A percentile compares a stretch with the other conserved stretches of the same genome.
phyloP scores from a whole-genome alignment of 176 grass and related monocot species.

The Aechmea fasciata region DNA sequence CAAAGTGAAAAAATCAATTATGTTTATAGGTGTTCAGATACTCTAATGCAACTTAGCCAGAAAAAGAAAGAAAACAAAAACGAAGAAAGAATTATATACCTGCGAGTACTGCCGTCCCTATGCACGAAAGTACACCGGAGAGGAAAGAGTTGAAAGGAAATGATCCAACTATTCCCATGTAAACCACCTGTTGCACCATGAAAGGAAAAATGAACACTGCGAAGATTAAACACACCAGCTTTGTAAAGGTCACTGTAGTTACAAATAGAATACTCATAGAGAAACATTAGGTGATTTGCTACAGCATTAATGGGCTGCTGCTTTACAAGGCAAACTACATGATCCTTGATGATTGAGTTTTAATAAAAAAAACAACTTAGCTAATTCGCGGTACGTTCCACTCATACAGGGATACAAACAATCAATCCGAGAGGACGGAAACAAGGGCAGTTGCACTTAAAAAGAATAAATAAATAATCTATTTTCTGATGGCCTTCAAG shows the following conservation, averaged over 20 bases:
- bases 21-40: too few relatives aligned
- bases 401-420: too few relatives aligned
- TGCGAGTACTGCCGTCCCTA: constrained; percentile 76
- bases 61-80: not conserved
- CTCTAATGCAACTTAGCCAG: too few relatives aligned
- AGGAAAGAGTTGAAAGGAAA: constrained; percentile 90
- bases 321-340: not conserved
- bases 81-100: constrained; percentile 27
- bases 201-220: not conserved
- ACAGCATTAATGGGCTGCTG: not conserved
- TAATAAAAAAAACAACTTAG: not conserved
- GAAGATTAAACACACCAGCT: not conserved
- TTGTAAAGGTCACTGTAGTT: too few relatives aligned
- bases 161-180: constrained; percentile 85
- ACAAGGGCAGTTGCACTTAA: too few relatives aligned
- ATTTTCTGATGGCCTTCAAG: too few relatives aligned
- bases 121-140: constrained; percentile 68
- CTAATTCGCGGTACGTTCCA: not conserved
- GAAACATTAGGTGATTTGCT: not conserved
- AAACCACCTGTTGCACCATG: constrained; percentile 33
- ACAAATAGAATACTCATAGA: too few relatives aligned
- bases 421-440: too few relatives aligned
- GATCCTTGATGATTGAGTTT: not conserved
- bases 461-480: too few relatives aligned
- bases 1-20: too few relatives aligned